phyloP scores from a whole-genome alignment of 208 protist species.

The Crithidia mellificae region DNA sequence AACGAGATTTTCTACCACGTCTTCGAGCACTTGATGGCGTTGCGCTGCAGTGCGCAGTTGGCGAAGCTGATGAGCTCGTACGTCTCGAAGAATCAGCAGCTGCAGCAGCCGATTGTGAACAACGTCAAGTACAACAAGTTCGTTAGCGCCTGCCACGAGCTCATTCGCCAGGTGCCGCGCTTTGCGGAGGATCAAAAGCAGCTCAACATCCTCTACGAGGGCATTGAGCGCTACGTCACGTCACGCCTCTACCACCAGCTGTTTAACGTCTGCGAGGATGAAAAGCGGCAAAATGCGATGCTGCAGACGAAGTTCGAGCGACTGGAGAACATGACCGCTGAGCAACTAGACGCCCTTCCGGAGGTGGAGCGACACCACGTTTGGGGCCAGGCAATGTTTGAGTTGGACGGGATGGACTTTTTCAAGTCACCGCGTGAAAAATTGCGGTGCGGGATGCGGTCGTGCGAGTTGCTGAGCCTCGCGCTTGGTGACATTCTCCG shows the following conservation, averaged over 20 bases:
- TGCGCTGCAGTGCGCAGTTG: conserved; percentile 35
- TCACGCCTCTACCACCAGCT: conserved; percentile 68
- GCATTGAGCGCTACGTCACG: conserved; percentile 81
- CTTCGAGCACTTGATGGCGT: conserved; percentile 66
- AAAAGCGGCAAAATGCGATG: conserved; percentile 35
- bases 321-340: conserved; percentile 43
- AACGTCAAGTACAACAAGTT: conserved; percentile 34
- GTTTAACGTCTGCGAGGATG: conserved; percentile 51
- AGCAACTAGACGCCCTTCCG: conserved; percentile 58
- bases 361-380: conserved; percentile 69
- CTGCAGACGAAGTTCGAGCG: conserved; percentile 47
- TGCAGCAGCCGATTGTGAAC: conserved; percentile 31
- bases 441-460: conserved; percentile 68
- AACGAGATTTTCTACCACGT: conserved; percentile 74
- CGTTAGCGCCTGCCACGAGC: conserved; percentile 17
- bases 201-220: conserved; percentile 47
- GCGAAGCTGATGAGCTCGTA: conserved; percentile 56
- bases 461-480: conserved; percentile 58
- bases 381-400: conserved; percentile 84
- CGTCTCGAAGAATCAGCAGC: conserved; percentile 38
- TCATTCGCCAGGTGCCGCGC: conserved; percentile 29
- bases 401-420: conserved; percentile 86
- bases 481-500: conserved; percentile 50
- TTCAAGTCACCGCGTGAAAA: conserved; percentile 84
- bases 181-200: conserved; percentile 23